These are phyloP conservation scores for Pholiota conissans DNA, from an alignment of 768 basidiomycete genomes.

Conservation along the genomic window DNA sequence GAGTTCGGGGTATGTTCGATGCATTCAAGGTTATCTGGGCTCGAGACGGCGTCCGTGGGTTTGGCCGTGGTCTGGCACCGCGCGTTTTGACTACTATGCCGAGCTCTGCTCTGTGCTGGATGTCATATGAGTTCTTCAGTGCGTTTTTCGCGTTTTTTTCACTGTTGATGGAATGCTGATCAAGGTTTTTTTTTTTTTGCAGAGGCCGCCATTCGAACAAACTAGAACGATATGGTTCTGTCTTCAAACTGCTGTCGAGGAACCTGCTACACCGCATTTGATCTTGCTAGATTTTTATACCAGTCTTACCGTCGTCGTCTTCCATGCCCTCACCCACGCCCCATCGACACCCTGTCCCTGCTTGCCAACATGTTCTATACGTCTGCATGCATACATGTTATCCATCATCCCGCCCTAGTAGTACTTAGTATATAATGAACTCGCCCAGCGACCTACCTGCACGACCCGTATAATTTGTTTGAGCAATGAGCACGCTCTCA, in stretches of 20 bases:
- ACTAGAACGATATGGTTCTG: constrained; percentile 20
- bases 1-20: constrained; percentile 80
- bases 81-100: constrained; percentile 95
- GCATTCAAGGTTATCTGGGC: constrained; percentile 88
- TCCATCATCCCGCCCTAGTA: constrained; percentile 6
- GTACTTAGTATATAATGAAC: constrained; percentile 17
- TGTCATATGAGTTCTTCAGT: constrained; percentile 99
- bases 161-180: constrained; percentile 1
- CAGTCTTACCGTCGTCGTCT: background rate
- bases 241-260: background rate
- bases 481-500: background rate
- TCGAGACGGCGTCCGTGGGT: constrained; percentile 84
- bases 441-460: background rate
- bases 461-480: background rate
- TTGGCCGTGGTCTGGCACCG: constrained; percentile 85
- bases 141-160: constrained; percentile 30
- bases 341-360: constrained; percentile 9
- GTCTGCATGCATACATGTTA: background rate
- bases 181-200: constrained; percentile 17
- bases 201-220: constrained; percentile 68
- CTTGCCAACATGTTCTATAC: constrained; percentile 7
- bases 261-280: background rate
- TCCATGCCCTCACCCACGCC: constrained; percentile 2
- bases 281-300: background rate
- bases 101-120: constrained; percentile 95